Percentiles rank a stretch among this genome's conserved stretches.
Conservation (phyloP, 2,329 filamentous ascomycete genomes). For the Aplosporella prunicola region DNA sequence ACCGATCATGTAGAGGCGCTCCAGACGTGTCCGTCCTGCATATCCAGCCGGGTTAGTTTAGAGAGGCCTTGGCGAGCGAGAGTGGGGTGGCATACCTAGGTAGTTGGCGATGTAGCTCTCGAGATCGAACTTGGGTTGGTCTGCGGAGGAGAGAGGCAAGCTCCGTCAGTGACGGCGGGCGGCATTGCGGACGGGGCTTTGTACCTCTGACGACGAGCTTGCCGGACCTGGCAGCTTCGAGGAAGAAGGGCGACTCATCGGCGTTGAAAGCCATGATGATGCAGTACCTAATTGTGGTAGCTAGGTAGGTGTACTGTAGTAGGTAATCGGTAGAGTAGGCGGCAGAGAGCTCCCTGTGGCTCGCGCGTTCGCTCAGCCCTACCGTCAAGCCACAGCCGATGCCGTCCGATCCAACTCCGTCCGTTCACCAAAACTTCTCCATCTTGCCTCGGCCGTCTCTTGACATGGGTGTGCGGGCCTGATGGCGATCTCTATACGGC, state of each 20-base stretch:
- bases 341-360: no score
- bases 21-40: conserved; percentile 67
- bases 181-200: background rate
- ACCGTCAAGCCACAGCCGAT: no score
- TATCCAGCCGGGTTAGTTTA: conserved; percentile 1
- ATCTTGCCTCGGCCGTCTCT: no score
- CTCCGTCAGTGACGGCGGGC: background rate
- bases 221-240: conserved; percentile 20
- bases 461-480: no score
- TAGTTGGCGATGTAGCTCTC: conserved; percentile 90
- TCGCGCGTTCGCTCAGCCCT: no score
- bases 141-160: conserved; percentile 44
- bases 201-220: conserved; percentile 25
- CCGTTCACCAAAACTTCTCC: no score
- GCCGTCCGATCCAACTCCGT: no score
- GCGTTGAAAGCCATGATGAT: conserved; percentile 26
- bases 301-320: no score
- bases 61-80: no score
- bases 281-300: no score
- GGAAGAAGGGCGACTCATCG: conserved; percentile 29
- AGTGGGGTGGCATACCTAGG: conserved; percentile 47
- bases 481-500: no score
- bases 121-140: conserved; percentile 79
- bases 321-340: no score
- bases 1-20: conserved; percentile 75